Percentiles rank a stretch among this genome's conserved stretches.
Evolutionary conservation across 2,329 filamentous ascomycete genomes (phyloP).

Genomic region (Penicillium aurantiogriseum): DNA sequence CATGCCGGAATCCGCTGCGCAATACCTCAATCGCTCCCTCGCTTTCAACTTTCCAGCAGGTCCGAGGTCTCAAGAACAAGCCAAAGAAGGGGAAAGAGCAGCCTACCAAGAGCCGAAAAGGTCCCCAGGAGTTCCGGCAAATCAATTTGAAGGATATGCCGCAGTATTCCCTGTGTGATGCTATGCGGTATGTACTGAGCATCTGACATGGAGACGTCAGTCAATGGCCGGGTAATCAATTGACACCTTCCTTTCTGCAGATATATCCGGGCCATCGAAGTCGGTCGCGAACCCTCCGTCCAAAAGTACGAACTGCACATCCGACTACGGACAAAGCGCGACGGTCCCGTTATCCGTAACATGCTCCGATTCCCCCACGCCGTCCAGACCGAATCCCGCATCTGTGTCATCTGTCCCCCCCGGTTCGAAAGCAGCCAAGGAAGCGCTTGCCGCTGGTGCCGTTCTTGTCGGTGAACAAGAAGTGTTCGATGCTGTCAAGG

Average conservation of each 20-base stretch:
- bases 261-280: conserved; percentile 88
- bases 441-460: conserved; percentile 76
- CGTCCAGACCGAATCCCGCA: conserved; percentile 81
- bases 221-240: background rate
- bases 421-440: conserved; percentile 68
- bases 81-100: conserved; percentile 52
- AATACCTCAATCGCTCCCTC: conserved; percentile 33
- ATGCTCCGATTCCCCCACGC: conserved; percentile 85
- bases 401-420: conserved; percentile 91
- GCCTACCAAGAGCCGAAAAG: conserved; percentile 62
- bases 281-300: conserved; percentile 69
- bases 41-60: conserved; percentile 34
- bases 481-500: conserved; percentile 75
- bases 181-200: conserved; percentile 64
- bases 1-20: conserved; percentile 33
- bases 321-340: conserved; percentile 77
- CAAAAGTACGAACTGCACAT: conserved; percentile 88
- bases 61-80: conserved; percentile 39
- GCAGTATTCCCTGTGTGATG: conserved; percentile 82
- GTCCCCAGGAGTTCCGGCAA: conserved; percentile 63
- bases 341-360: conserved; percentile 82
- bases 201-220: background rate
- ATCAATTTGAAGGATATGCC: conserved; percentile 64
- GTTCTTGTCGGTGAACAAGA: conserved; percentile 80
- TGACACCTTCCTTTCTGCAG: conserved; percentile 48